Base-by-base conservation (phyloP, 2,329 filamentous ascomycete species). In the Drechslerella coelobrocha region DNA sequence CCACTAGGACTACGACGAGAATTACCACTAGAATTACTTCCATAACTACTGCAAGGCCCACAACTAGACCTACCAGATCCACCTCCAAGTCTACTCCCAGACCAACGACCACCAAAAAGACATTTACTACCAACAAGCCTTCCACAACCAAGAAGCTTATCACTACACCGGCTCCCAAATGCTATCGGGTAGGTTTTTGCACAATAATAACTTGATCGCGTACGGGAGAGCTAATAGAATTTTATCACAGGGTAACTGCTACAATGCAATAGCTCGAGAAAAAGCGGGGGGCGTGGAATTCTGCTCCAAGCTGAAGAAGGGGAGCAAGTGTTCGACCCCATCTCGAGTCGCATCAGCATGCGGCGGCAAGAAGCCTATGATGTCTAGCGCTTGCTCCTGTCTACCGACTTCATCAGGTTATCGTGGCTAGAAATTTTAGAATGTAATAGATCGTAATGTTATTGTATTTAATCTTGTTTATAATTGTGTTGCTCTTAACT, bases 121-220 rank as follows among this genome's bases (percentile, higher is more conserved):
- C 41, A 10, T 31, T 26, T 4, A 59, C 39, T n/a, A 48, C 54
- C 26, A 59, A 47, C 24, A 56, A 43, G 37, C 53, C 34, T 21
- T 12, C 23, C 19, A 45, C 39, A 8, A 57, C 54, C 37, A 57
- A 47, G 19, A 57, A 57, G 24, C 17, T 10, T 26, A 19, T 26
- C 55, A 59, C 41, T 6, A 59, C 55, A 39, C 41, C 54, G 37
- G 24, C 55, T 59, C 55, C 55, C 12, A 59, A 59, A 59, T 59
- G 55, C 55, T 50, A 50, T 50, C 55, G 43, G 55, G 55, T 59
- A 59, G 19, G 55, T 59, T 24, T 24, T 21, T 6, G 53, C 31
- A 50, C 24, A 48, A 59, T 17, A 17, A 37, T 19, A 17, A 23
- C 23, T 39, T 9, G 37, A 39, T 39, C 17, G n/a, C 5, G 19